Evolutionary conservation across 257 asterid genomes (phyloP).

Genomic region (Eucommia ulmoides): DNA sequence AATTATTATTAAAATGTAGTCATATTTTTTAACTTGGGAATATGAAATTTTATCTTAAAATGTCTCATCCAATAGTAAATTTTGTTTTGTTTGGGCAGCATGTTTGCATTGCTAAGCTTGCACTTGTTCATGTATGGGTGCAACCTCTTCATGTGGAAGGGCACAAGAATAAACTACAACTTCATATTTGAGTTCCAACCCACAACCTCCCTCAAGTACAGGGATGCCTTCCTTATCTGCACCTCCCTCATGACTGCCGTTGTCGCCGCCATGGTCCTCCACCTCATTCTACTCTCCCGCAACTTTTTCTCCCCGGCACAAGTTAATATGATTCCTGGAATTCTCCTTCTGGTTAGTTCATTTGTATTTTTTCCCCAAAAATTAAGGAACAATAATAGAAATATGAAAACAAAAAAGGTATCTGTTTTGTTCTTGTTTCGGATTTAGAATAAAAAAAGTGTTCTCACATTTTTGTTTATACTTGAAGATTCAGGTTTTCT

Average conservation of each 20-base stretch:
- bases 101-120: conserved; percentile 86
- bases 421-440: too few species aligned
- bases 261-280: conserved; percentile 68
- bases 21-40: too few species aligned
- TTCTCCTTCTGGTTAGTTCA: conserved; percentile 53
- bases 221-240: conserved; percentile 87
- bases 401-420: too few species aligned
- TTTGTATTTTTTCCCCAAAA: not conserved
- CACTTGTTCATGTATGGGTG: conserved; percentile 92
- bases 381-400: too few species aligned
- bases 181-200: conserved; percentile 82
- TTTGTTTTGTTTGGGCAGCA: conserved; percentile 28
- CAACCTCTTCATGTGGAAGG: conserved; percentile 78
- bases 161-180: conserved; percentile 65
- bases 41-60: too few species aligned
- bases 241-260: conserved; percentile 75
- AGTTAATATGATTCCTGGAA: conserved; percentile 62
- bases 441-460: too few species aligned
- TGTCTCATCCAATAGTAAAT: not conserved
- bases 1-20: too few species aligned
- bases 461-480: too few species aligned
- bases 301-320: conserved; percentile 37
- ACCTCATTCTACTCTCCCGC: conserved; percentile 52
- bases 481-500: too few species aligned
- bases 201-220: conserved; percentile 50